A percentile compares a stretch with the other conserved stretches of the same genome.
These are phyloP conservation scores for Ophiocordyceps camponoti-saundersi DNA, from an alignment of 2,329 filamentous ascomycete genomes.

Conservation along the genomic window DNA sequence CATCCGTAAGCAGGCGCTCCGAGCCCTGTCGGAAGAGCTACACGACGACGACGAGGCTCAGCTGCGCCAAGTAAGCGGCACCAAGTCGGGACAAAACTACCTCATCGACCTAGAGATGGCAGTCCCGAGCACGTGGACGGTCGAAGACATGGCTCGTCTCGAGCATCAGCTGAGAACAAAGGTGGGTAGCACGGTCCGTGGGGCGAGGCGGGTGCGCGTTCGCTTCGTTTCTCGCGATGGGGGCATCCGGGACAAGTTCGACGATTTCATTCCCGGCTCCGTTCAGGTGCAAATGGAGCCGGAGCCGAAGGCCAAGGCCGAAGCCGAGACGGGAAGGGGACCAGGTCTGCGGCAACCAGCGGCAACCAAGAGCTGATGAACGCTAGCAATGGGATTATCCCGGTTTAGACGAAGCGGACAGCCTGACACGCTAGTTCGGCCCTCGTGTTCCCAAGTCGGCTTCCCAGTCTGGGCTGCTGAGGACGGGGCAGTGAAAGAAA, in stretches of 20 bases:
- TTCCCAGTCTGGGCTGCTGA: no score
- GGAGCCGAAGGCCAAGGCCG: conserved; percentile 20
- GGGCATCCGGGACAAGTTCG: conserved; percentile 39
- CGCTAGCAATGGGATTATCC: neutral
- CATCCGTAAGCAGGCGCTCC: conserved; percentile 47
- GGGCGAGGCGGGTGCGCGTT: conserved; percentile 68
- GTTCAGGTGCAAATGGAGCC: conserved; percentile 42
- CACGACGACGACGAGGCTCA: conserved; percentile 42
- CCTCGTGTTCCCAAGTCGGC: no score
- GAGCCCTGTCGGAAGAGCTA: conserved; percentile 37
- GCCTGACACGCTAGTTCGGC: no score
- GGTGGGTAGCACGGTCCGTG: conserved; percentile 62
- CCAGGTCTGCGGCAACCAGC: neutral
- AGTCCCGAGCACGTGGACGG: conserved; percentile 59
- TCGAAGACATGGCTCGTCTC: conserved; percentile 51
- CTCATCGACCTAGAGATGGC: conserved; percentile 78
- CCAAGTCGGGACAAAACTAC: conserved; percentile 96
- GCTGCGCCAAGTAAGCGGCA: conserved; percentile 64
- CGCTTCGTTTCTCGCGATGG: conserved; percentile 62
- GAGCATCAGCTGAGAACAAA: conserved; percentile 58
- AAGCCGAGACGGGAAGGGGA: neutral
- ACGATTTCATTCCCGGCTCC: conserved; percentile 62
- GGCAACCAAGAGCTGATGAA: neutral
- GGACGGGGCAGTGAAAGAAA: neutral
- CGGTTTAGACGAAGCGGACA: no score